Percentiles rank a stretch among this genome's conserved stretches.
Evolutionary conservation across 192 early-diverging fungal species (phyloP).

Genomic region (Backusella liffmaniae): DNA sequence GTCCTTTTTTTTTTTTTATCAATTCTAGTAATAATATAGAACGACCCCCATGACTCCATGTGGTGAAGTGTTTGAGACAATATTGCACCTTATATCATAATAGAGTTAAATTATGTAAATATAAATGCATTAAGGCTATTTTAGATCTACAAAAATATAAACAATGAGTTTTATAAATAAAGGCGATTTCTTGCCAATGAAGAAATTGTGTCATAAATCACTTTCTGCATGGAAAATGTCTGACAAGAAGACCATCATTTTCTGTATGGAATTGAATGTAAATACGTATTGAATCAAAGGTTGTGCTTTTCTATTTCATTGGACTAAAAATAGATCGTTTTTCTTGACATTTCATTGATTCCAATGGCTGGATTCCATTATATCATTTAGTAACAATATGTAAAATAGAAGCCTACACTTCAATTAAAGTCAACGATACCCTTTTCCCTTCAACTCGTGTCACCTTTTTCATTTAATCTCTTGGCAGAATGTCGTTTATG

Average conservation of each 20-base stretch:
- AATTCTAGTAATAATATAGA: background rate
- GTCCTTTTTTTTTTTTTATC: background rate
- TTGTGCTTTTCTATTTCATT: too few relatives aligned
- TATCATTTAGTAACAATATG: too few relatives aligned
- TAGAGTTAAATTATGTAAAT: too few relatives aligned
- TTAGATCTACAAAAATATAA: background rate
- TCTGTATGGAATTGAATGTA: too few relatives aligned
- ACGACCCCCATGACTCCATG: background rate
- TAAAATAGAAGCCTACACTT: background rate
- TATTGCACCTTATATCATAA: background rate
- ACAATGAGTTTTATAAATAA: background rate
- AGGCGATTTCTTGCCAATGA: background rate
- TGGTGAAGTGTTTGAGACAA: background rate
- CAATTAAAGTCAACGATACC: background rate
- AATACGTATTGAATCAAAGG: too few relatives aligned
- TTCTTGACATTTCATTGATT: too few relatives aligned
- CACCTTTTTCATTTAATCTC: background rate
- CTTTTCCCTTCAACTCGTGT: background rate
- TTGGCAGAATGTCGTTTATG: background rate
- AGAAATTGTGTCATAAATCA: background rate
- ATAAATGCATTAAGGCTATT: background rate
- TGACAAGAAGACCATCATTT: too few relatives aligned
- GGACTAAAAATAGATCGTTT: too few relatives aligned
- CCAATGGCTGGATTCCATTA: too few relatives aligned
- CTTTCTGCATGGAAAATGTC: background rate